Evolutionary conservation across 2,329 filamentous ascomycete species (phyloP), one percentile per base, ranked within the genome.

Genomic region (Seiridium cupressi): DNA sequence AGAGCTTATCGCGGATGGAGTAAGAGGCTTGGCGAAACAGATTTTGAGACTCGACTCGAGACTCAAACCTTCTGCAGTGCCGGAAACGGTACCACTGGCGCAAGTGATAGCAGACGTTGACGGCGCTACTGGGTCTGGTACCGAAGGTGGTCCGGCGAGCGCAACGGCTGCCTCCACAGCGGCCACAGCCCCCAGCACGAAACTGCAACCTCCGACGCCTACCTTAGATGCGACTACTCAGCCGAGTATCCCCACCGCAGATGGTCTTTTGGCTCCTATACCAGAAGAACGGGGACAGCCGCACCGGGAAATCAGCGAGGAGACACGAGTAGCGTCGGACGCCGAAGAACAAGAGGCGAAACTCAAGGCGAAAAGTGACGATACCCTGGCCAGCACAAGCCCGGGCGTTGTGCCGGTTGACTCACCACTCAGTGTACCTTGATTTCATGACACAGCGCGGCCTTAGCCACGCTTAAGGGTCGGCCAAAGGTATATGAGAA

Each of bases 1-100:
- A 1, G 77, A 80, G 38, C 65, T 81, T 44, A 78, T 84, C 59
- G 64, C 71, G 0, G 65, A 73, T 3, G 82, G 81, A 0, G 72
- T 75, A 3, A 70, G 76, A 40, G 75, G 71, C 3, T 69, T 84
- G 40, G 76, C 77, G 0, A 72, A 72, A 58, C 73, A 72, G 3
- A 66, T 83, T 7, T 36, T 80, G 11, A 69, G 66, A 32, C 61
- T 64, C 6, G 78, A 82, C 58, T 65, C 66, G 44, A 72, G 77
- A 13, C 72, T 83, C n/a, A 68, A 66, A 32, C 62, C 64, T 13
- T 36, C 67, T 0, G 61, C 66, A 4, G 62, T 67, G 31, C 65
- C 72, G 3, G 64, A 61, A 7, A 70, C 67, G 1, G 70, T 64
- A 1, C 70, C 74, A 5, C 62, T 77, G 32, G 72, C 76, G 53